Percentiles rank a stretch among this genome's conserved stretches.
These are phyloP conservation scores for Sclerospora graminicola DNA, from an alignment of 352 stramenopile species.

Conservation along the genomic window DNA sequence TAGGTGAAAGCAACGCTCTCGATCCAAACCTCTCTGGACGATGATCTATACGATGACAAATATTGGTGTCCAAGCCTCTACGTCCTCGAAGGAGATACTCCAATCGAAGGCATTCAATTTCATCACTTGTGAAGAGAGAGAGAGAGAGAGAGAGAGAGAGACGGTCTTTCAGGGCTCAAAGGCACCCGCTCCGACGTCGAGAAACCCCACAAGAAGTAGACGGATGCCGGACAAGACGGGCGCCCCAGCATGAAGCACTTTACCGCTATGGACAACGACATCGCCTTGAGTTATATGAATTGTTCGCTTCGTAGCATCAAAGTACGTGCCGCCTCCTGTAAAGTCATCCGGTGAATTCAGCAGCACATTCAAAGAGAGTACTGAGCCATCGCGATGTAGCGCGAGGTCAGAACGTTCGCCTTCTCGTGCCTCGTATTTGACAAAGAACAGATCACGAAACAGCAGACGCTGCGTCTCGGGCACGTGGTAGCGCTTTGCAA, in stretches of 20 bases:
- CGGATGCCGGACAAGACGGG: slow-evolving; percentile 73
- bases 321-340: slow-evolving; percentile 88
- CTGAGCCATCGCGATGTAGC: slow-evolving; percentile 88
- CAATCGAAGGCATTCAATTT: slow-evolving; percentile 74
- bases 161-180: slow-evolving; percentile 7
- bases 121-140: slow-evolving; percentile 36
- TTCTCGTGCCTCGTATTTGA: slow-evolving; percentile 69
- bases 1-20: slow-evolving; percentile 66
- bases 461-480: slow-evolving; percentile 31
- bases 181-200: slow-evolving; percentile 66
- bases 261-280: slow-evolving; percentile 86
- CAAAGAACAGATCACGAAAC: slow-evolving; percentile 84
- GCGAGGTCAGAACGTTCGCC: slow-evolving; percentile 67
- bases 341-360: slow-evolving; percentile 81
- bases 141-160: background rate
- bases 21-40: slow-evolving; percentile 58
- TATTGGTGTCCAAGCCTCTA: slow-evolving; percentile 68
- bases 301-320: slow-evolving; percentile 63
- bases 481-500: slow-evolving; percentile 37
- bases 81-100: slow-evolving; percentile 57
- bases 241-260: slow-evolving; percentile 87
- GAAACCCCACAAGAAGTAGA: slow-evolving; percentile 89
- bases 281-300: slow-evolving; percentile 79
- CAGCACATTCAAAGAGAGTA: slow-evolving; percentile 92
- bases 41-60: slow-evolving; percentile 62